Evolutionary conservation across 306 rosid species (phyloP), one percentile per base, ranked within the genome.

Genomic region (Mimosa bimucronata): DNA sequence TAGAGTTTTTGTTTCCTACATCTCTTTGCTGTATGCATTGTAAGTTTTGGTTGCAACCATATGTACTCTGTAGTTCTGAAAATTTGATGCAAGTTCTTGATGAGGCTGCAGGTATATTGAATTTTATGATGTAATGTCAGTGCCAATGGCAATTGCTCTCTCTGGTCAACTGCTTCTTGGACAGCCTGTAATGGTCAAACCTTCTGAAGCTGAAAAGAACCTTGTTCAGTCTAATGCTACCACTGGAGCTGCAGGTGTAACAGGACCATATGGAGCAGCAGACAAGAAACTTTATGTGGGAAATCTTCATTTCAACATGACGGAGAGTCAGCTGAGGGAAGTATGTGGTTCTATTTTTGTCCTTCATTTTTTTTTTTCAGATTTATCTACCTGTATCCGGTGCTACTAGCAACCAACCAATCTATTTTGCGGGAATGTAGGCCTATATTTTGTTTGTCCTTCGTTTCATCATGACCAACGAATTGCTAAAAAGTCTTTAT

Each of bases 101-200:
- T 87, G 86, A 75, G 88, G 70, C 81, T 91, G 94, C 98, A 93
- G 99, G 93, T 96, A 96, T 85, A 90, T 96, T 88, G 99, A 96
- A 86, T 96, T 96, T 86, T 96, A 90, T 84, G 99, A 96, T 82
- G 97, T 91, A 6, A 91, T 96, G 99, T 89, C 97, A 76, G 99
- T 96, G 87, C 99, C 99, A 55, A 91, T 96, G 98, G 99, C 99
- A 73, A 96, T 96, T 81, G 99, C 99, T 52, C 91, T 96, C 83
- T 93, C 99, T 78, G 99, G 98, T 50, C 97, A 91, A 78, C 88
- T 96, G 72, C 97, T 96, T 82, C 88, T 90, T 25, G 99, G 99
- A 68, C 98, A 96, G 84, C 98, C 98, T 48, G 97, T 96, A 52
- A 96, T 96, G 99, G 98, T 96, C 69, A 96, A 95, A 85, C 99